Conservation (phyloP, 495 filamentous ascomycete species). For the Neurospora sp. region DNA sequence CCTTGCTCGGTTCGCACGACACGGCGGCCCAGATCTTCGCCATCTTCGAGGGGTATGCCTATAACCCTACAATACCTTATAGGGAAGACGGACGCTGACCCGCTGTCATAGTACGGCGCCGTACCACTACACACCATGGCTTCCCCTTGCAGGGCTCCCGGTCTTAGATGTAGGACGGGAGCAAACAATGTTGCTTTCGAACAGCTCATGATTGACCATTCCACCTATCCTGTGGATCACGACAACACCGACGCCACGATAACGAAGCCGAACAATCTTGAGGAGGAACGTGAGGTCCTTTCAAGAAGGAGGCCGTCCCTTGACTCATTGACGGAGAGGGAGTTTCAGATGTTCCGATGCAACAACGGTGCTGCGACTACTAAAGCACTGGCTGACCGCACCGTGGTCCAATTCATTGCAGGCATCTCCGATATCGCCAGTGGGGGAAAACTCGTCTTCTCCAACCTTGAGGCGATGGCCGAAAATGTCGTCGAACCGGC, state of each 20-base stretch:
- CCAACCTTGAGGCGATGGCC: constrained; percentile 5
- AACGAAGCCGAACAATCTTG: not conserved
- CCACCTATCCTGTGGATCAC: constrained; percentile 26
- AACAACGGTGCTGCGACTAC: not conserved
- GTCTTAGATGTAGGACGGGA: no score
- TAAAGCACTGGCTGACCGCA: not conserved
- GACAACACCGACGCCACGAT: no score
- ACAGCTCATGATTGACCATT: constrained; percentile 23
- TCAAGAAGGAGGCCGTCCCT: constrained; percentile 1
- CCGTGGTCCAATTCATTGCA: constrained; percentile 4
- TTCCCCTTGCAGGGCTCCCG: constrained; percentile 2
- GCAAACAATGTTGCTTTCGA: constrained; percentile 27
- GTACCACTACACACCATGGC: not conserved
- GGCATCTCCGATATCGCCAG: constrained; percentile 6
- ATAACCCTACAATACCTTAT: no score
- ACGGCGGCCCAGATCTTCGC: constrained; percentile 9
- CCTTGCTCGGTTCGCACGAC: constrained; percentile 13
- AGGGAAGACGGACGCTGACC: not conserved
- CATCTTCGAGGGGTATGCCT: constrained; percentile 12
- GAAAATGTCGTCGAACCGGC: constrained; percentile 8
- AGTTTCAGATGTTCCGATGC: not conserved
- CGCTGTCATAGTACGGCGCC: constrained; percentile 4
- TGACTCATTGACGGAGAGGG: constrained; percentile 1
- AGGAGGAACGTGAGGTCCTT: not conserved
- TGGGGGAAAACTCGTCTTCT: constrained; percentile 2